phyloP scores from a whole-genome alignment of 768 basidiomycete species.

The Podaxis sp. region DNA sequence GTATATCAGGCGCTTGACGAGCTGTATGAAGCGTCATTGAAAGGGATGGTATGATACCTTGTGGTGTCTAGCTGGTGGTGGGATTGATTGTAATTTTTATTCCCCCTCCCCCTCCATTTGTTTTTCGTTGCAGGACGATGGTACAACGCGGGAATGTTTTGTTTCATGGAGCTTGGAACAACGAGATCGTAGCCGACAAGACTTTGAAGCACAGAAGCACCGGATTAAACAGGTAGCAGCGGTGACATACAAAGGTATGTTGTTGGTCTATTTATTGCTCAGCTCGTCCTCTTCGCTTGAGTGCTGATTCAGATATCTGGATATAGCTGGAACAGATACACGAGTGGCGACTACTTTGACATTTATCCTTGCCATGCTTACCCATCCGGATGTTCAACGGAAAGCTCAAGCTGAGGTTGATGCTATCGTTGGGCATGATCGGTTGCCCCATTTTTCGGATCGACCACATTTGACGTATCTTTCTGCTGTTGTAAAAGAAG shows the following conservation, averaged over 20 bases:
- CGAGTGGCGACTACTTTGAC: background rate
- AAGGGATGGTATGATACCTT: background rate
- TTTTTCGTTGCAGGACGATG: background rate
- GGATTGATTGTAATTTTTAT: background rate
- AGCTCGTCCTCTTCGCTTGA: background rate
- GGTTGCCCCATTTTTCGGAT: slow-evolving; percentile 25
- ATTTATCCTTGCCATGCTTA: slow-evolving; percentile 16
- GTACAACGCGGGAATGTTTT: background rate
- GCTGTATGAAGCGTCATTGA: background rate
- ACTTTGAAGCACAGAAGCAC: background rate
- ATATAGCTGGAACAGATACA: slow-evolving; percentile 11
- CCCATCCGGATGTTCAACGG: slow-evolving; percentile 18
- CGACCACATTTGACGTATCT: slow-evolving; percentile 20
- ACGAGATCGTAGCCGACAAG: background rate
- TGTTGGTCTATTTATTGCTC: background rate
- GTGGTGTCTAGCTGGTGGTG: background rate
- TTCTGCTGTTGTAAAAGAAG: slow-evolving; percentile 22
- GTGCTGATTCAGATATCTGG: background rate
- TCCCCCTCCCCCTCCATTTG: background rate
- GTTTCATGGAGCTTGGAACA: background rate
- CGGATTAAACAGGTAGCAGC: background rate
- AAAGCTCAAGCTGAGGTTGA: slow-evolving; percentile 28
- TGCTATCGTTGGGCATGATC: slow-evolving; percentile 17
- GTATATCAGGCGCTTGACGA: background rate
- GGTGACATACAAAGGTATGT: slow-evolving; percentile 2